Conservation (phyloP, 2,329 filamentous ascomycete genomes). For the Sporothrix euskadiensis region DNA sequence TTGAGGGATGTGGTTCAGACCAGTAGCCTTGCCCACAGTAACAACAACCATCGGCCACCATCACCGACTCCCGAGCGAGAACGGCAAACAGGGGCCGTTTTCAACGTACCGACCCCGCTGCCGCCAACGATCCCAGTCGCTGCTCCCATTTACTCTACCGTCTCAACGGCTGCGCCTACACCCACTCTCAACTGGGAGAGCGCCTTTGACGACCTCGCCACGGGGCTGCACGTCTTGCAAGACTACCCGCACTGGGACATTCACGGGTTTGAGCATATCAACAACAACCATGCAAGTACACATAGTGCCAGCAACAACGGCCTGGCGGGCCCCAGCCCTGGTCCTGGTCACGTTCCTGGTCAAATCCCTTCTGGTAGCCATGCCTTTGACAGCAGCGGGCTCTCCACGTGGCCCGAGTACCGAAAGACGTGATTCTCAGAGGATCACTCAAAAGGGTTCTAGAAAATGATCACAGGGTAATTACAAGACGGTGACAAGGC, state of each 20-base stretch:
- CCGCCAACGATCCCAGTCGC: not conserved
- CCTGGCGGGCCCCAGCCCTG: not conserved
- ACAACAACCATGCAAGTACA: no score
- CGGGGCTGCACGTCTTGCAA: constrained; percentile 15
- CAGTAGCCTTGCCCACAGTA: not conserved
- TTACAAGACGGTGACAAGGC: not conserved
- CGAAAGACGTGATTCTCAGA: not conserved
- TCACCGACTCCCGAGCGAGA: not conserved
- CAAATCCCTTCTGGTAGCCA: not conserved
- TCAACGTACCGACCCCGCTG: not conserved
- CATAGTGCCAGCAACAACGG: not conserved
- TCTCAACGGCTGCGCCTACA: not conserved
- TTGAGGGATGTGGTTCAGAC: constrained; percentile 2
- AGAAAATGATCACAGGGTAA: not conserved
- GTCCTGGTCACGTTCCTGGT: not conserved
- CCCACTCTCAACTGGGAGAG: constrained; percentile 10
- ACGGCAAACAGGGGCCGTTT: not conserved
- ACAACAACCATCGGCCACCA: not conserved
- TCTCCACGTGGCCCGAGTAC: constrained; percentile 34
- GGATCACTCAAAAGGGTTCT: not conserved
- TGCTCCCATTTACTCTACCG: not conserved
- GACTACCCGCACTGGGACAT: constrained; percentile 23
- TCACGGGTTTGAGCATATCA: constrained; percentile 14
- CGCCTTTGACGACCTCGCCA: constrained; percentile 16
- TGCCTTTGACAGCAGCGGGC: constrained; percentile 7